Conservation (phyloP, 306 rosid species). For the Hippophae rhamnoides region DNA sequence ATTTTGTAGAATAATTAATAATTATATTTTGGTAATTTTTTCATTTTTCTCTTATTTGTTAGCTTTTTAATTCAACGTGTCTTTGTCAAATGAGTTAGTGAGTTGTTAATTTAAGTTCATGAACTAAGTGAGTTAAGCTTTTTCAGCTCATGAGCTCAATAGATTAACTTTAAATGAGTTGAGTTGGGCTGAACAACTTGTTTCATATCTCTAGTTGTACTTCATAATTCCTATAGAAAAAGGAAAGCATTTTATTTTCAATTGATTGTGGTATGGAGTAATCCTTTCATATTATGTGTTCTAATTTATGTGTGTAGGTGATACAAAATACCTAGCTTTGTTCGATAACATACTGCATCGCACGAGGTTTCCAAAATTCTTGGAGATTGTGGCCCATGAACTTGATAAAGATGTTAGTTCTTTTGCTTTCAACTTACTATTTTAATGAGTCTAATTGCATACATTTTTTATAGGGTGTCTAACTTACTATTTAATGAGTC, state of each 20-base stretch:
- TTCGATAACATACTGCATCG: conserved; percentile 74
- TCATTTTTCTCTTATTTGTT: too few relatives aligned
- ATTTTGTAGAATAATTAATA: too few relatives aligned
- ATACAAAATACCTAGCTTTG: conserved; percentile 45
- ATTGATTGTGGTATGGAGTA: background rate
- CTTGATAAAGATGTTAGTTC: conserved; percentile 52
- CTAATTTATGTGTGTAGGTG: conserved; percentile 26
- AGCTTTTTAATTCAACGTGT: too few relatives aligned
- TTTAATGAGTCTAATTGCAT: conserved; percentile 10
- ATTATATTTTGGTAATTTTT: too few relatives aligned
- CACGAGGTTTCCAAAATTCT: conserved; percentile 65
- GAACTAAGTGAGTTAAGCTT: too few relatives aligned
- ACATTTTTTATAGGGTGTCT: background rate
- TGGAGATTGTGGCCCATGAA: conserved; percentile 41
- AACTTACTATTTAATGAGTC: conserved; percentile 3
- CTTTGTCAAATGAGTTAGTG: too few relatives aligned
- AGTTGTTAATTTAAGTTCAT: too few relatives aligned
- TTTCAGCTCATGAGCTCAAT: too few relatives aligned
- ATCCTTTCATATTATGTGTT: conserved; percentile 2
- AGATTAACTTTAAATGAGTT: too few relatives aligned
- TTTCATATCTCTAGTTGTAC: too few relatives aligned
- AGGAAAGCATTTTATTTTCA: background rate
- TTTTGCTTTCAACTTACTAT: conserved; percentile 2
- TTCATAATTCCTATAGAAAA: too few relatives aligned
- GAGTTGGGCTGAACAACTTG: too few relatives aligned